Conservation (phyloP, 148 eudicot genomes). For the Fagopyrum homotropicum region DNA sequence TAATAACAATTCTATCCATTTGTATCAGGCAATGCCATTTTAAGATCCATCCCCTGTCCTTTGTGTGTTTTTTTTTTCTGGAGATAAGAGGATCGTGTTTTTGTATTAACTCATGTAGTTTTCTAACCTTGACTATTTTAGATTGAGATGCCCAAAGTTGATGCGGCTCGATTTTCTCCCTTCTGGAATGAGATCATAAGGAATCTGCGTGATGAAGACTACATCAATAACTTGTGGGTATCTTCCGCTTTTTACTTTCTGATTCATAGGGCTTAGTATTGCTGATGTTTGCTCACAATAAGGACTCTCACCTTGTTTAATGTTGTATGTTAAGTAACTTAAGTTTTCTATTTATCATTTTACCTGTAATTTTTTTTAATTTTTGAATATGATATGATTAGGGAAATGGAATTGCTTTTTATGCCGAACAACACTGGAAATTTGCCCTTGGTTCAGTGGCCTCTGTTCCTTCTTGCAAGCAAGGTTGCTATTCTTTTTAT, state of each 20-base stretch:
- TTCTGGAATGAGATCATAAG: conserved; percentile 94
- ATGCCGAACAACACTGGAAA: conserved; percentile 81
- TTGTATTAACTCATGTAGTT: neutral
- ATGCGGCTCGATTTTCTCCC: conserved; percentile 83
- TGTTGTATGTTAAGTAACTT: neutral
- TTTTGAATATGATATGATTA: conserved; percentile 14
- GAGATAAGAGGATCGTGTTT: neutral
- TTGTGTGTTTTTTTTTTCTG: neutral
- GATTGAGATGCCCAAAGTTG: conserved; percentile 57
- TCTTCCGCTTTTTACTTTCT: conserved; percentile 13
- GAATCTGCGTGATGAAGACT: conserved; percentile 94
- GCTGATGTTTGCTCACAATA: neutral
- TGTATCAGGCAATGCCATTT: neutral
- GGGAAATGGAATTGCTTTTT: conserved; percentile 90
- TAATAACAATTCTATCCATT: neutral
- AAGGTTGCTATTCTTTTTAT: conserved; percentile 40
- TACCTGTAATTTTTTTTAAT: neutral
- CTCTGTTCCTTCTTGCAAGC: conserved; percentile 97
- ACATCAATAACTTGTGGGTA: conserved; percentile 57
- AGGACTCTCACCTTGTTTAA: conserved; percentile 4
- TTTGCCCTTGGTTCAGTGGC: conserved; percentile 95
- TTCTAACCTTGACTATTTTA: neutral
- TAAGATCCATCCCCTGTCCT: neutral
- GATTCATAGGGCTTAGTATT: conserved; percentile 9
- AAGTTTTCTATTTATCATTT: conserved; percentile 1